Evolutionary conservation across 495 filamentous ascomycete genomes (phyloP).

Genomic region (Hyphodiscus hymeniophilus): DNA sequence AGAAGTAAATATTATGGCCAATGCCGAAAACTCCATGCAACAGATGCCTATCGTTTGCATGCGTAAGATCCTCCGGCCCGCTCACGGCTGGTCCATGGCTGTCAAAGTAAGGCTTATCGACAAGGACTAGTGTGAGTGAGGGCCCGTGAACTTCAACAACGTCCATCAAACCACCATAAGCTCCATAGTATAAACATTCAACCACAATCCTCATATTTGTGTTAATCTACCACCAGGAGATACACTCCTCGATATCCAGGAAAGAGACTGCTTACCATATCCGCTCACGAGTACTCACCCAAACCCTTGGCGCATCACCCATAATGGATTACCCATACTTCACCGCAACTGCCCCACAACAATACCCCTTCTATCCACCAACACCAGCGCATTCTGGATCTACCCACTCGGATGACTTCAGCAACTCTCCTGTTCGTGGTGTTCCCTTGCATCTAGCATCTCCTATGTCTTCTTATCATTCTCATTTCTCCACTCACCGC

Average conservation of each 20-base stretch:
- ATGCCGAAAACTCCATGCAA: no score
- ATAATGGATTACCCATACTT: slow-evolving; percentile 25
- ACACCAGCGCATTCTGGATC: slow-evolving; percentile 46
- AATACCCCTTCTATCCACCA: slow-evolving; percentile 46
- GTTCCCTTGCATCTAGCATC: no score
- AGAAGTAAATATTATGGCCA: no score
- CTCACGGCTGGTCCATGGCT: neutral
- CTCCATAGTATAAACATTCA: slow-evolving; percentile 4
- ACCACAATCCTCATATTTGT: slow-evolving; percentile 4
- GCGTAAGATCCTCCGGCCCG: no score
- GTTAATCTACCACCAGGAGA: neutral
- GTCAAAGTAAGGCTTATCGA: slow-evolving; percentile 4
- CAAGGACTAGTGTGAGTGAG: slow-evolving; percentile 3
- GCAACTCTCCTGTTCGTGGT: slow-evolving; percentile 44
- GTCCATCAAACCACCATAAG: neutral
- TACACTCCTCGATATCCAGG: neutral
- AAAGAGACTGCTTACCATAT: neutral
- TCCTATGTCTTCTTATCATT: no score
- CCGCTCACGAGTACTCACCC: neutral
- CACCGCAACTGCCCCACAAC: slow-evolving; percentile 37
- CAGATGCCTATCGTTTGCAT: no score
- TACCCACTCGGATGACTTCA: slow-evolving; percentile 43
- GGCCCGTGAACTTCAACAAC: no score
- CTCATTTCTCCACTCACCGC: no score
- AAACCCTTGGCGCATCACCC: neutral